Base-by-base conservation (phyloP, 192 early-diverging fungal genomes). In the Backusella mclennaniae region DNA sequence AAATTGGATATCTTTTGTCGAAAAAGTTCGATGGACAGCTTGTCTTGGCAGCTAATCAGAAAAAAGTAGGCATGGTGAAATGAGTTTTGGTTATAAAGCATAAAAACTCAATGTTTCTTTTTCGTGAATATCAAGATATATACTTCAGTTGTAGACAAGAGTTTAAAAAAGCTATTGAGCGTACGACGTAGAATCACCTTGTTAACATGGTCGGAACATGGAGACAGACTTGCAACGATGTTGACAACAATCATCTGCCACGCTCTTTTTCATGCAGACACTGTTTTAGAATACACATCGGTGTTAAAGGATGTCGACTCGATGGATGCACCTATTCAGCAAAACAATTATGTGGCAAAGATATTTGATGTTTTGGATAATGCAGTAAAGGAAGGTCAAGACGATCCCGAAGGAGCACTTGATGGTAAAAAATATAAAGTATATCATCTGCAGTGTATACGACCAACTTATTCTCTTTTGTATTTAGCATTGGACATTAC, bases 251-350 rank as follows among this genome's bases (percentile, higher is more conserved):
- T 74, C 23, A 23, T 74, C 3, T 67, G 35, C 4, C 72, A 79
- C 41, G 73, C 68, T 0, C 35, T 81, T 15, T 81, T 77, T 63
- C 80, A 81, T 42, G 11, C 67, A 63, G 80, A 81, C 35, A 77
- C 73, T 9, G 66, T 81, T 49, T 53, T 77, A 3, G 80, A 81
- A 56, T 81, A 77, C 42, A 74, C 53, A 2, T 75, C 80, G 7
- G 59, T 81, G 2, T 52, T 81, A 35, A 73, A 71, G n/a, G 73
- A 75, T 6, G 29, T 15, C 23, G 35, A 33, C 21, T 36, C 66
- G 1, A 35, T 63, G 21, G 56, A 63, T 15, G 21, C 23, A 12
- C 56, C 56, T 63, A 63, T 63, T 63, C 56, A 63, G n/a, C 56
- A 35, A 26, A 42, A 35, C 53, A 49, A 38, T 31, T 81, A 77